These are phyloP conservation scores for Adansonia digitata DNA, from an alignment of 345 rosid genomes.

Conservation along the genomic window DNA sequence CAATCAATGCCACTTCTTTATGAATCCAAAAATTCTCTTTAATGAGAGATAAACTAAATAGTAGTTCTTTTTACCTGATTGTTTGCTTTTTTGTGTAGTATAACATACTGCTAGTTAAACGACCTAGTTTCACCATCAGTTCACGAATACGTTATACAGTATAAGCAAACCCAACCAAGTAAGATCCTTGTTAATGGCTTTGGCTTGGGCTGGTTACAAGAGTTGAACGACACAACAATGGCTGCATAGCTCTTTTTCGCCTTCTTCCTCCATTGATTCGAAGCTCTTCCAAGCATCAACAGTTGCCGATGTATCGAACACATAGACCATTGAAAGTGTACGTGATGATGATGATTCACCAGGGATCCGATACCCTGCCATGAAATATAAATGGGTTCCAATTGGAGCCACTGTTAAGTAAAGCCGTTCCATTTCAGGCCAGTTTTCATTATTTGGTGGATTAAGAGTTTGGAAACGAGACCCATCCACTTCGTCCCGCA, in stretches of 20 bases:
- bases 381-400: conserved; percentile 36
- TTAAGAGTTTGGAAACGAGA: conserved; percentile 30
- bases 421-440: conserved; percentile 21
- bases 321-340: conserved; percentile 30
- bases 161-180: too few relatives aligned
- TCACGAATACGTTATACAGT: too few relatives aligned
- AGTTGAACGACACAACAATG: conserved; percentile 5
- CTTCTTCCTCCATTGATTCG: conserved; percentile 13
- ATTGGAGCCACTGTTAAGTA: conserved; percentile 50
- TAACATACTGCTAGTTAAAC: too few relatives aligned
- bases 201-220: too few relatives aligned
- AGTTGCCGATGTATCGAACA: conserved; percentile 34
- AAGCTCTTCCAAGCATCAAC: conserved; percentile 36
- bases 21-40: too few relatives aligned
- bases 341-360: conserved; percentile 22
- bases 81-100: too few relatives aligned
- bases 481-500: conserved; percentile 49
- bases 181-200: too few relatives aligned
- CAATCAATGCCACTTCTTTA: too few relatives aligned
- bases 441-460: too few relatives aligned
- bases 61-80: too few relatives aligned
- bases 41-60: too few relatives aligned
- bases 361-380: conserved; percentile 32
- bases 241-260: background rate
- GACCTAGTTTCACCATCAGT: too few relatives aligned